These are phyloP conservation scores for Cichorium intybus DNA, from an alignment of 140 eudicot species.

Conservation along the genomic window DNA sequence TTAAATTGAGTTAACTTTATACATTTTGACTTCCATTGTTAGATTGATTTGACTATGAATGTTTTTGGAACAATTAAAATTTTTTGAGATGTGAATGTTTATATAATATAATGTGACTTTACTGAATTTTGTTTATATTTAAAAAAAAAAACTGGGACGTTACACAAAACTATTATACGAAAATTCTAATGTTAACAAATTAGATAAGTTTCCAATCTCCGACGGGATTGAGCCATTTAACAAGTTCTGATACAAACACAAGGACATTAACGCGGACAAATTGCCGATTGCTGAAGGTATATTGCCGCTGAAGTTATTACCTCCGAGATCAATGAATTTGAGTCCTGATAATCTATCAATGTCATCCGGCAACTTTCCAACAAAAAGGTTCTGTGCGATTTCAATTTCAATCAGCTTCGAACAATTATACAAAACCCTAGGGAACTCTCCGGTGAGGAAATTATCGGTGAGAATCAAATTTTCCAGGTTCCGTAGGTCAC, in stretches of 20 bases:
- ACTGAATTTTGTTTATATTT: too few relatives aligned
- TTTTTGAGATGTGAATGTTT: too few relatives aligned
- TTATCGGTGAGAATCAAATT: constrained; percentile 36
- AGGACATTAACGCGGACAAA: constrained; percentile 29
- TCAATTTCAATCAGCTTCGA: constrained; percentile 47
- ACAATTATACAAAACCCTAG: constrained; percentile 49
- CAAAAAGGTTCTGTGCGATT: constrained; percentile 52
- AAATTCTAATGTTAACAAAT: constrained; percentile 36
- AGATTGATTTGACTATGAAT: too few relatives aligned
- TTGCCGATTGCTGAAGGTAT: constrained; percentile 61
- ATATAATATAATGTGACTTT: too few relatives aligned
- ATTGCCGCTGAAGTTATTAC: constrained; percentile 76
- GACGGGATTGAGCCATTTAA: constrained; percentile 61
- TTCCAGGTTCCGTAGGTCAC: constrained; percentile 43
- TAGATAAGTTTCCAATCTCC: constrained; percentile 57
- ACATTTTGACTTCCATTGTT: too few relatives aligned
- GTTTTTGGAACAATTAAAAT: too few relatives aligned
- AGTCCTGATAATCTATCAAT: constrained; percentile 42
- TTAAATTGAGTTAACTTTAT: too few relatives aligned
- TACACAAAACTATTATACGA: constrained; percentile 50
- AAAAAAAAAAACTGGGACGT: too few relatives aligned
- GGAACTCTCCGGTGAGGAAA: constrained; percentile 54
- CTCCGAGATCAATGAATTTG: constrained; percentile 42
- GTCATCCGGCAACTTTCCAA: constrained; percentile 50
- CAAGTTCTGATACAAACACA: constrained; percentile 41